Evolutionary conservation across 2,329 filamentous ascomycete genomes (phyloP).

Genomic region (Penicillium occitanis): DNA sequence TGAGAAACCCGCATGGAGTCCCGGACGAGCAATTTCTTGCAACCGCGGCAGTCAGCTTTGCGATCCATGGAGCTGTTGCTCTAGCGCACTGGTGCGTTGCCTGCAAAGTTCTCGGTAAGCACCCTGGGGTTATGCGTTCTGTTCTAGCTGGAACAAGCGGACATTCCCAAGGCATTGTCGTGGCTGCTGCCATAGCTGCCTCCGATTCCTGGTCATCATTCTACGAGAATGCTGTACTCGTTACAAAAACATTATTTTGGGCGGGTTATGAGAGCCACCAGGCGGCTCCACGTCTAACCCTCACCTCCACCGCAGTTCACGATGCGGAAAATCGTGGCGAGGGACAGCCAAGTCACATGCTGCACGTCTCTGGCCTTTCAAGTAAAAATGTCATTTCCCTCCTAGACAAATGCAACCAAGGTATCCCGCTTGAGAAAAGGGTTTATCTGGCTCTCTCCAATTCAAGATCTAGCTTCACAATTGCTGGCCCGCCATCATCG

Average conservation of each 20-base stretch:
- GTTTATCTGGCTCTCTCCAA: background rate
- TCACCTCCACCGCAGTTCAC: background rate
- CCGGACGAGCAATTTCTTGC: background rate
- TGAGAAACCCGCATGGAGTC: background rate
- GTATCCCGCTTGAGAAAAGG: background rate
- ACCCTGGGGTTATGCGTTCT: background rate
- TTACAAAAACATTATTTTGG: conserved; percentile 95
- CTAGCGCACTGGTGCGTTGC: background rate
- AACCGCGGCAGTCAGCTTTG: background rate
- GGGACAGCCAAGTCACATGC: conserved; percentile 9
- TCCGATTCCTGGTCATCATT: conserved; percentile 92
- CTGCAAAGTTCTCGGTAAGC: background rate
- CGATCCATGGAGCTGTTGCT: background rate
- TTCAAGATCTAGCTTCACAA: background rate
- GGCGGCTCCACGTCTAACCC: background rate
- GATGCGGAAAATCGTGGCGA: background rate
- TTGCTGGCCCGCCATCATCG: background rate
- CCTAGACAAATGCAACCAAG: background rate
- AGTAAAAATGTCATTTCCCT: background rate
- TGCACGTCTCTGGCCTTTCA: conserved; percentile 2
- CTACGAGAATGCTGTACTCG: conserved; percentile 71
- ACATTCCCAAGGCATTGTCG: conserved; percentile 94
- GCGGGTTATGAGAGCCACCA: conserved; percentile 39
- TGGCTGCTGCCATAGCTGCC: conserved; percentile 85
- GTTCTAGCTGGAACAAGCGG: conserved; percentile 57